Evolutionary conservation across 2,329 filamentous ascomycete genomes (phyloP).

Genomic region (Fusarium verticillioides): DNA sequence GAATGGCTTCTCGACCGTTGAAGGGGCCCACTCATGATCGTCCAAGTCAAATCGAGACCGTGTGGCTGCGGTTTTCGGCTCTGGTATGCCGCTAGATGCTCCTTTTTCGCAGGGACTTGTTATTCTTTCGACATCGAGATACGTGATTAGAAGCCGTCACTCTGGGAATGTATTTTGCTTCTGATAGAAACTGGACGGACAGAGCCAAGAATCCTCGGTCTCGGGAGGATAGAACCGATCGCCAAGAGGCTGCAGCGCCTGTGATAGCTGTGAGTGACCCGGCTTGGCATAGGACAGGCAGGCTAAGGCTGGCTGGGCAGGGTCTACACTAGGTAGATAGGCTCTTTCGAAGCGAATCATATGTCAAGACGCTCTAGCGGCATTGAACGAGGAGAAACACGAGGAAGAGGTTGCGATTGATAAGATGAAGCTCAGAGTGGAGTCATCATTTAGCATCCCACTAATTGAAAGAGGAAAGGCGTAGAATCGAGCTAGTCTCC

Average conservation of each 20-base stretch:
- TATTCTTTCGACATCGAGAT: neutral
- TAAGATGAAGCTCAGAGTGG: constrained; percentile 37
- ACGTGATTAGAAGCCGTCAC: neutral
- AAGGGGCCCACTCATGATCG: constrained; percentile 20
- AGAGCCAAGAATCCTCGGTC: constrained; percentile 2
- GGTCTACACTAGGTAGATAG: neutral
- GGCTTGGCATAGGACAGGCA: constrained; percentile 36
- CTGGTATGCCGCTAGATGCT: constrained; percentile 36
- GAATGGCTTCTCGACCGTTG: constrained; percentile 38
- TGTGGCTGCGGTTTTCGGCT: constrained; percentile 33
- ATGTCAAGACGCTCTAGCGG: constrained; percentile 1
- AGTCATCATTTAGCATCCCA: neutral
- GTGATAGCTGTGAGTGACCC: constrained; percentile 29
- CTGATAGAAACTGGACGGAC: neutral
- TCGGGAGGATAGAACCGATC: constrained; percentile 20
- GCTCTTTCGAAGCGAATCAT: constrained; percentile 12
- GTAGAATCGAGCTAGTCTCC: neutral
- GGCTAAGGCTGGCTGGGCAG: neutral
- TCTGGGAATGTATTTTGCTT: neutral
- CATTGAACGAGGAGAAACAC: neutral
- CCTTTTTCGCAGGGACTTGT: constrained; percentile 3
- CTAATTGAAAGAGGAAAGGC: neutral
- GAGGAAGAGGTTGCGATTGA: constrained; percentile 35
- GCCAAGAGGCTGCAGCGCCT: constrained; percentile 28
- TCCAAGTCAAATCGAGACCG: constrained; percentile 12